Conservation (phyloP, 192 early-diverging fungal species). For the Lunasporangiospora selenospora region DNA sequence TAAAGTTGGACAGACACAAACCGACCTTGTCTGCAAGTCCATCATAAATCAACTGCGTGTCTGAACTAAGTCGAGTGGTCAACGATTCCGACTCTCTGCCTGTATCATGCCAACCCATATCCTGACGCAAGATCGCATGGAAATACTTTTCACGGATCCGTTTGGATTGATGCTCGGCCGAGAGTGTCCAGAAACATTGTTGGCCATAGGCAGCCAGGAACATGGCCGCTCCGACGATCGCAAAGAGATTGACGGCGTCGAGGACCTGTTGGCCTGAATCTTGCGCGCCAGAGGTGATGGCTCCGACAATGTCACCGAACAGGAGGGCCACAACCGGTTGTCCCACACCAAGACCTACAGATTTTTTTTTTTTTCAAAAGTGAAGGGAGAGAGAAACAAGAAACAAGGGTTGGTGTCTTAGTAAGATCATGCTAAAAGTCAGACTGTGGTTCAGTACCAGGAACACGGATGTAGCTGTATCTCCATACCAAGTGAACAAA, state of each 20-base stretch:
- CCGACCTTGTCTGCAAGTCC: constrained; percentile 85
- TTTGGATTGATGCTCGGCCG: constrained; percentile 54
- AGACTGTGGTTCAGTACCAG: too few relatives aligned
- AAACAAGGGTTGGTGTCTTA: background rate
- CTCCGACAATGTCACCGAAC: constrained; percentile 14
- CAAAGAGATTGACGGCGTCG: constrained; percentile 15
- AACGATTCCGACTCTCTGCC: constrained; percentile 50
- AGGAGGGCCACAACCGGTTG: constrained; percentile 19
- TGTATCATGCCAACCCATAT: constrained; percentile 88
- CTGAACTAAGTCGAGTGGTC: constrained; percentile 82
- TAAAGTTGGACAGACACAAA: constrained; percentile 65
- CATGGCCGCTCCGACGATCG: constrained; percentile 58
- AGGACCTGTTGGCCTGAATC: background rate
- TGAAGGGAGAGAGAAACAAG: background rate
- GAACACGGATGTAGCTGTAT: background rate
- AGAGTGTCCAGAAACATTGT: constrained; percentile 63
- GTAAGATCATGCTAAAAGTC: background rate
- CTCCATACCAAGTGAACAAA: constrained; percentile 19
- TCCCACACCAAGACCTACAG: constrained; percentile 15
- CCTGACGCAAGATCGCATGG: constrained; percentile 78
- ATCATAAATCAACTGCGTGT: constrained; percentile 89
- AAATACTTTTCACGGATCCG: constrained; percentile 79
- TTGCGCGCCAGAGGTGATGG: background rate
- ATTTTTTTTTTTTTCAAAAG: too few relatives aligned
- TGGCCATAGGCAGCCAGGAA: constrained; percentile 62